A percentile compares a stretch with the other conserved stretches of the same genome.
These are phyloP conservation scores for Glonium stellatum DNA, from an alignment of 495 filamentous ascomycete species.

Conservation along the genomic window DNA sequence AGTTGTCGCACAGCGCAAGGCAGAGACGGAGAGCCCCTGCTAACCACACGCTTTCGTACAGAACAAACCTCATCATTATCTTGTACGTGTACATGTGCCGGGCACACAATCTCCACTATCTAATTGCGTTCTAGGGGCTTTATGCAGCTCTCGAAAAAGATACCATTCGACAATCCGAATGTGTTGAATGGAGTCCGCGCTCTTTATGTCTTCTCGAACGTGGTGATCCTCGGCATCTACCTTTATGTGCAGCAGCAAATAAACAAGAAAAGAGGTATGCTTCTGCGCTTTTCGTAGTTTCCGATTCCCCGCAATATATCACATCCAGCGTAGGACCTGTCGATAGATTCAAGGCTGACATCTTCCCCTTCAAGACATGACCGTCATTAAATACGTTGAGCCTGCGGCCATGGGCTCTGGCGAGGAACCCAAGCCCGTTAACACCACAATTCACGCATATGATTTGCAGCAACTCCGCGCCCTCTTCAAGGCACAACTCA, in stretches of 20 bases:
- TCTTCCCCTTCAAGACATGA: constrained; percentile 58
- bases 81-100: constrained; percentile 37
- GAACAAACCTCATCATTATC: constrained; percentile 90
- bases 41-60: constrained; percentile 37
- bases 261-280: constrained; percentile 86
- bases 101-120: background rate
- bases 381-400: constrained; percentile 98
- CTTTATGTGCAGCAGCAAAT: constrained; percentile 75
- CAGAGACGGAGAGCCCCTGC: background rate
- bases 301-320: background rate
- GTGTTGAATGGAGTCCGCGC: constrained; percentile 78
- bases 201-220: constrained; percentile 76
- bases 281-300: background rate
- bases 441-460: constrained; percentile 91
- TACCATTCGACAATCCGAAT: constrained; percentile 86
- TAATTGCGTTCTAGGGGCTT: constrained; percentile 48
- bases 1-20: background rate
- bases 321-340: background rate
- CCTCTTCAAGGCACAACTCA: constrained; percentile 78
- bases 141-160: constrained; percentile 96
- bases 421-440: constrained; percentile 90
- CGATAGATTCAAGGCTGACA: background rate
- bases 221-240: constrained; percentile 79
- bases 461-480: constrained; percentile 76
- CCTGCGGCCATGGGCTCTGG: constrained; percentile 82